Percentiles rank a stretch among this genome's conserved stretches.
These are phyloP conservation scores for Zelonia costaricensis DNA, from an alignment of 208 protist genomes.

Conservation along the genomic window DNA sequence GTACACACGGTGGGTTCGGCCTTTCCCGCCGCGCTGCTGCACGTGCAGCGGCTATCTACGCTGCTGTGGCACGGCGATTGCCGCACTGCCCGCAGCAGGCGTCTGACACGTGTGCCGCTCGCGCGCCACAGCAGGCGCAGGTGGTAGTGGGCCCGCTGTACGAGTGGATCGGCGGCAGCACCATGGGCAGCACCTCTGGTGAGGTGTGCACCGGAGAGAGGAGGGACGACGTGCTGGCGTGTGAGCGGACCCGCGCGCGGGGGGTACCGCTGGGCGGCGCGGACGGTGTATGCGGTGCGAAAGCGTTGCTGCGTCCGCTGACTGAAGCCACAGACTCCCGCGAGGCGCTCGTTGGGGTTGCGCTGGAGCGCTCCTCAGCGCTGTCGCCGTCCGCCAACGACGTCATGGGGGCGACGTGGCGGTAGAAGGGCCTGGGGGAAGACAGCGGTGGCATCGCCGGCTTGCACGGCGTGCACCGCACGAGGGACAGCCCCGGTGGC, in stretches of 20 bases:
- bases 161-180: conserved; percentile 4
- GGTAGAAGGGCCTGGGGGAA: no score
- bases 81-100: neutral
- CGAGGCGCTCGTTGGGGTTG: neutral
- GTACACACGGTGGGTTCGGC: no score
- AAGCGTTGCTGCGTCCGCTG: neutral
- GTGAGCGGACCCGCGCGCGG: neutral
- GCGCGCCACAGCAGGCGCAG: neutral
- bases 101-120: neutral
- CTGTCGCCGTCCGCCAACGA: neutral
- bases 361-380: no score
- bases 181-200: neutral
- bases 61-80: neutral
- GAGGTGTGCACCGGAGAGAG: neutral
- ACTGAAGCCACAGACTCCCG: neutral
- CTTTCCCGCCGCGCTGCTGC: neutral
- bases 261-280: neutral
- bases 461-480: no score
- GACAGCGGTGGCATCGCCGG: no score
- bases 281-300: neutral
- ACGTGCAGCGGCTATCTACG: neutral
- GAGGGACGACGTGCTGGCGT: neutral
- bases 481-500: no score
- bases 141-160: neutral
- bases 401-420: neutral